These are phyloP conservation scores for Penicillium italicum DNA, from an alignment of 2,329 filamentous ascomycete species.

Conservation along the genomic window DNA sequence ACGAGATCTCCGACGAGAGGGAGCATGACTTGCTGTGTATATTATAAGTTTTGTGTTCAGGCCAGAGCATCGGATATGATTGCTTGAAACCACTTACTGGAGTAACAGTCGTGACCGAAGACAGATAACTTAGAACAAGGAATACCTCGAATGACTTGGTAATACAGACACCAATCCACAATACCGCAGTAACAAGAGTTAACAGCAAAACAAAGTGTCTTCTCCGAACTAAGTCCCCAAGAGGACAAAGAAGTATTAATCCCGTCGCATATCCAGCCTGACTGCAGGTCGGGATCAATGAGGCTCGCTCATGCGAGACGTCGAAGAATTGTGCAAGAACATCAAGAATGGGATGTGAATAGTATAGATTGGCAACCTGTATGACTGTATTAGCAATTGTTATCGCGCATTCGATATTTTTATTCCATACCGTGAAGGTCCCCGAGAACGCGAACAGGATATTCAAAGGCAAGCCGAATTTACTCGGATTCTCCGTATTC, in stretches of 20 bases:
- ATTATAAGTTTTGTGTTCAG: neutral
- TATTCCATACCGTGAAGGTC: constrained; percentile 28
- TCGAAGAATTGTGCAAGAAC: constrained; percentile 67
- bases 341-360: constrained; percentile 75
- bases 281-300: constrained; percentile 68
- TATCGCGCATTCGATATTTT: neutral
- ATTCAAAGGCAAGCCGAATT: constrained; percentile 66
- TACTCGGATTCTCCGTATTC: constrained; percentile 61
- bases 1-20: constrained; percentile 77
- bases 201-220: constrained; percentile 67
- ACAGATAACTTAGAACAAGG: constrained; percentile 66
- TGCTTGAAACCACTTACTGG: constrained; percentile 42
- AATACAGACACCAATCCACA: constrained; percentile 67
- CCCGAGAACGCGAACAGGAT: constrained; percentile 61
- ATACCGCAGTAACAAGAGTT: constrained; percentile 63
- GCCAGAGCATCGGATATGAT: neutral
- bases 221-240: constrained; percentile 66
- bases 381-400: neutral
- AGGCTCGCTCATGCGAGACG: constrained; percentile 65
- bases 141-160: constrained; percentile 64
- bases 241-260: constrained; percentile 68
- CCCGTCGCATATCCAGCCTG: constrained; percentile 77
- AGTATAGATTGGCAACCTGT: constrained; percentile 75
- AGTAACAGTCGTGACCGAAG: constrained; percentile 74
- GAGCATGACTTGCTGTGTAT: constrained; percentile 62